phyloP scores from a whole-genome alignment of 176 grass and related monocot species.

The Melocanna baccifera region DNA sequence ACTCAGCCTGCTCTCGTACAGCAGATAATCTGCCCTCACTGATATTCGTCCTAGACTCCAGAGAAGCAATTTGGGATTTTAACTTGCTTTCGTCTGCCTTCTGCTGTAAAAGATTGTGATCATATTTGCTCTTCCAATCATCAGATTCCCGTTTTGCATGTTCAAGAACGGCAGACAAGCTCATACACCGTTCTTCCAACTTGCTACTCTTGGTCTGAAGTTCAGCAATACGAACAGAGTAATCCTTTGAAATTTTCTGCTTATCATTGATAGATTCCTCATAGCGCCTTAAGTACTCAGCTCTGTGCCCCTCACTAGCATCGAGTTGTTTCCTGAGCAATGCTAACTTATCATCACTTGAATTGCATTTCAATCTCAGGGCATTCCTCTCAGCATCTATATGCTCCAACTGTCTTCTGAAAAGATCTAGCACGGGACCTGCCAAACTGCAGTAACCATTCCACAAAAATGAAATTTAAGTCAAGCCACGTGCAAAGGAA shows the following conservation, averaged over 20 bases:
- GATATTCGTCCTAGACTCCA: constrained; percentile 77
- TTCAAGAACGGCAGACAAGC: constrained; percentile 64
- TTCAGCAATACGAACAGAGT: constrained; percentile 60
- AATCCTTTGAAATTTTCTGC: constrained; percentile 90
- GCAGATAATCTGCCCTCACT: constrained; percentile 90
- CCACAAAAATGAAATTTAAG: background rate
- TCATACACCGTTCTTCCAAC: constrained; percentile 72
- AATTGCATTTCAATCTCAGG: constrained; percentile 79
- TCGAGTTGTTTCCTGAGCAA: constrained; percentile 84
- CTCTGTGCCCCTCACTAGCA: constrained; percentile 73
- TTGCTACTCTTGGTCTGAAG: constrained; percentile 85
- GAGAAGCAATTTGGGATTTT: constrained; percentile 65
- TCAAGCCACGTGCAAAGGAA: constrained; percentile 11
- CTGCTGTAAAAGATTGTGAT: constrained; percentile 47
- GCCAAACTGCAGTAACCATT: constrained; percentile 59
- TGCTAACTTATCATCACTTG: constrained; percentile 76
- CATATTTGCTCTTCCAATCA: constrained; percentile 83
- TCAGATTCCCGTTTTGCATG: constrained; percentile 63
- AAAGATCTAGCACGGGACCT: constrained; percentile 75
- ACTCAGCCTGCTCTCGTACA: constrained; percentile 84
- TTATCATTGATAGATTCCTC: constrained; percentile 92
- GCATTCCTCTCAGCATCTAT: constrained; percentile 74
- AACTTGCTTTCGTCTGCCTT: constrained; percentile 86
- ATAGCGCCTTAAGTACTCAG: constrained; percentile 82
- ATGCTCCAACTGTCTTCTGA: constrained; percentile 74